phyloP scores from a whole-genome alignment of 805 yeast genomes.

The Pichia membranifaciens region DNA sequence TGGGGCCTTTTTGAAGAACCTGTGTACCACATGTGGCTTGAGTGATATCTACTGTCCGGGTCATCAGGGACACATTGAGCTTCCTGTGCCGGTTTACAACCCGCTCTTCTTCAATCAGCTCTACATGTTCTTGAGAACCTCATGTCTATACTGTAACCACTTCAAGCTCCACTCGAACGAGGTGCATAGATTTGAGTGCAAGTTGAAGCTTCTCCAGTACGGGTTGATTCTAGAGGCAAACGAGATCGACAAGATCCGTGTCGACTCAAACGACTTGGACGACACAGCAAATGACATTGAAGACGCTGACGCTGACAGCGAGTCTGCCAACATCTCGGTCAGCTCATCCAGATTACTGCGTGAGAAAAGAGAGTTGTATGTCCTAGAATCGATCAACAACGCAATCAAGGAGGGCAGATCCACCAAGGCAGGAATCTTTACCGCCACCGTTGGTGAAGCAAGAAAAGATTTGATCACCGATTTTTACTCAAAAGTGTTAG shows the following conservation, averaged over 20 bases:
- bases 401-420: conserved; percentile 77
- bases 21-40: conserved; percentile 93
- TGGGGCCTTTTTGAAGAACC: conserved; percentile 86
- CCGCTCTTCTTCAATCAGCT: conserved; percentile 91
- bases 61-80: conserved; percentile 95
- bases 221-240: conserved; percentile 79
- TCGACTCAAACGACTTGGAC: conserved; percentile 29
- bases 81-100: conserved; percentile 92
- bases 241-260: conserved; percentile 57
- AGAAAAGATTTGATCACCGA: conserved; percentile 68
- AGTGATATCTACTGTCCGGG: conserved; percentile 96
- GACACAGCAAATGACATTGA: conserved; percentile 40
- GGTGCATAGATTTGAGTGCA: conserved; percentile 70
- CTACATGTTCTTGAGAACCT: conserved; percentile 73
- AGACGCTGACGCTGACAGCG: conserved; percentile 31
- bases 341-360: conserved; percentile 38
- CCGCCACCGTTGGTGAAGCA: conserved; percentile 84
- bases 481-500: conserved; percentile 64
- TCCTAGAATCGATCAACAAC: conserved; percentile 58
- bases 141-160: conserved; percentile 87
- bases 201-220: conserved; percentile 74
- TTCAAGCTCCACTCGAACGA: conserved; percentile 68
- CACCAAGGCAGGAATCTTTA: conserved; percentile 57
- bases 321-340: conserved; percentile 14
- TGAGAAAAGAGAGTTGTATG: conserved; percentile 61